These are phyloP conservation scores for Erysimum cheiri DNA, from an alignment of 441 rosid genomes.

Conservation along the genomic window DNA sequence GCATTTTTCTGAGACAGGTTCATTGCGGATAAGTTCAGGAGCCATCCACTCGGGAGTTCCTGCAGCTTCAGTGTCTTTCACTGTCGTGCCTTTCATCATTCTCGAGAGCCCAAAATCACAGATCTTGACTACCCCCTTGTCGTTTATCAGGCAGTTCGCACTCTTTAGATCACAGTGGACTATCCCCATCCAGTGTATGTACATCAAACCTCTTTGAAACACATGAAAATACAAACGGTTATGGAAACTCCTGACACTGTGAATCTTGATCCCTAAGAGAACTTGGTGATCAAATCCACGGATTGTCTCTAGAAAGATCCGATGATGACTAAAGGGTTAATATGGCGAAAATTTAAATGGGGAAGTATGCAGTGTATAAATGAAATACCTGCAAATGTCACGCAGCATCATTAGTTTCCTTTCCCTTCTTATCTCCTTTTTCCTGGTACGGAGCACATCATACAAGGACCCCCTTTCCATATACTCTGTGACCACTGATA, in stretches of 20 bases:
- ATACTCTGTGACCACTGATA: slow-evolving; percentile 92
- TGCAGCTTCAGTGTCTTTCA: slow-evolving; percentile 73
- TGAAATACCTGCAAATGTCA: slow-evolving; percentile 87
- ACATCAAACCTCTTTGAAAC: slow-evolving; percentile 79
- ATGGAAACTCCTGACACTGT: background rate
- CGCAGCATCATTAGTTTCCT: slow-evolving; percentile 84
- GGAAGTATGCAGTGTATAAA: background rate
- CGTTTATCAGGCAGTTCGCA: slow-evolving; percentile 86
- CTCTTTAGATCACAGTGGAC: slow-evolving; percentile 90
- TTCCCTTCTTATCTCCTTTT: slow-evolving; percentile 83
- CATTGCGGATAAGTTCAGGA: slow-evolving; percentile 89
- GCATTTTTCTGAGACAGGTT: slow-evolving; percentile 85
- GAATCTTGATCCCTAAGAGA: background rate
- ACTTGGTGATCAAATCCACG: background rate
- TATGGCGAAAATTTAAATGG: background rate
- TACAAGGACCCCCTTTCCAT: slow-evolving; percentile 96
- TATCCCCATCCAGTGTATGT: slow-evolving; percentile 90
- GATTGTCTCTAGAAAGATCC: background rate
- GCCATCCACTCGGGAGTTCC: slow-evolving; percentile 99
- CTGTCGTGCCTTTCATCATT: slow-evolving; percentile 60
- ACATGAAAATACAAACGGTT: background rate
- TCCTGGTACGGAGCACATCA: slow-evolving; percentile 73
- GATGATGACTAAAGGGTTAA: background rate
- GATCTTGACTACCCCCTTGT: slow-evolving; percentile 80
- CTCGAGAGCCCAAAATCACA: slow-evolving; percentile 95